Percentiles rank a stretch among this genome's conserved stretches.
These are phyloP conservation scores for Apiospora marii DNA, from an alignment of 2,329 filamentous ascomycete species.

Conservation along the genomic window DNA sequence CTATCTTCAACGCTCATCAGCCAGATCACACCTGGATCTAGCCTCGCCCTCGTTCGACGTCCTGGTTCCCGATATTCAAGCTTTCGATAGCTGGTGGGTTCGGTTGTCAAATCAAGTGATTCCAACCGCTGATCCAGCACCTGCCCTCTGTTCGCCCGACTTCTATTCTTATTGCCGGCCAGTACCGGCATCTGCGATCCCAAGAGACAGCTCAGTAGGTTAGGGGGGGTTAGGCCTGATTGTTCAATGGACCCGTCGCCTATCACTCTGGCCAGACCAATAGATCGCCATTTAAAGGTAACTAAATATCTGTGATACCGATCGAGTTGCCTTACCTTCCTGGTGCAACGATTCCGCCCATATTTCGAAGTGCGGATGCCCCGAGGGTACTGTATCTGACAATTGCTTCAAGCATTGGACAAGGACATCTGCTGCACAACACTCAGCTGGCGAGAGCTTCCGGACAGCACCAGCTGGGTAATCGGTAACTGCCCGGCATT, in stretches of 20 bases:
- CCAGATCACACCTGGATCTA: constrained; percentile 1
- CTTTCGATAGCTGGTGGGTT: constrained; percentile 12
- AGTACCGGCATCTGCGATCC: constrained; percentile 4
- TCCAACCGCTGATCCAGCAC: background rate
- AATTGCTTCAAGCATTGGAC: background rate
- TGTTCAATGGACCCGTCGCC: background rate
- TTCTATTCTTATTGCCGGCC: constrained; percentile 15
- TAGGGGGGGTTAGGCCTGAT: background rate
- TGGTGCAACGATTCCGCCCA: background rate
- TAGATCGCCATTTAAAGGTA: background rate
- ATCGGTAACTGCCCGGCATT: background rate
- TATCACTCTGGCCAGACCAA: constrained; percentile 8
- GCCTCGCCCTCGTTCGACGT: constrained; percentile 3
- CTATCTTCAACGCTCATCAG: constrained; percentile 10
- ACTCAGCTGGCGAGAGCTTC: background rate
- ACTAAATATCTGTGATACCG: constrained; percentile 1
- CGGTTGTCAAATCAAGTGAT: background rate
- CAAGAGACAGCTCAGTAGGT: background rate
- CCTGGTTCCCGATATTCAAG: constrained; percentile 6
- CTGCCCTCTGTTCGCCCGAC: background rate
- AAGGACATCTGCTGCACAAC: background rate
- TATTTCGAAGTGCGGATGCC: background rate
- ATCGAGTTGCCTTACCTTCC: background rate
- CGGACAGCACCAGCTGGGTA: background rate
- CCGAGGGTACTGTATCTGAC: background rate